A percentile compares a stretch with the other conserved stretches of the same genome.
phyloP scores from a whole-genome alignment of 1,139 yeast genomes.

The Candida sp. region DNA sequence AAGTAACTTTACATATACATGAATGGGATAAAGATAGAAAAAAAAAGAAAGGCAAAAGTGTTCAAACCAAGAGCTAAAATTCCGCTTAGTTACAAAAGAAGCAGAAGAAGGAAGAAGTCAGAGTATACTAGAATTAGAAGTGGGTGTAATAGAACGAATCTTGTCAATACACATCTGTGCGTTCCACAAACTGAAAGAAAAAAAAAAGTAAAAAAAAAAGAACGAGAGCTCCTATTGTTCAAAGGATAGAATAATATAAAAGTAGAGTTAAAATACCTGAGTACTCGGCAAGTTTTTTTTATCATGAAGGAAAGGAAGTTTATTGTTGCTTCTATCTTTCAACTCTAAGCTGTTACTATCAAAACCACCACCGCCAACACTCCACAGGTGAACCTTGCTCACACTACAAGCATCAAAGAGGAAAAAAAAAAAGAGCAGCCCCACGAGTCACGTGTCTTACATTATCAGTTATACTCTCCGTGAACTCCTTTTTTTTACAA shows the following conservation, averaged over 20 bases:
- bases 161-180: not conserved
- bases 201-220: not conserved
- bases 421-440: too few species aligned
- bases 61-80: not conserved
- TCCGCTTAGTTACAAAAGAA: not conserved
- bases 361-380: not conserved
- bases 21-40: not conserved
- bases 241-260: not conserved
- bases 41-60: not conserved
- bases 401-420: too few species aligned
- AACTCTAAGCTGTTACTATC: not conserved
- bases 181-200: not conserved
- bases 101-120: not conserved
- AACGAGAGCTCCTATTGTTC: not conserved
- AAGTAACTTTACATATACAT: not conserved
- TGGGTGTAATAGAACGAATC: not conserved
- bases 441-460: too few species aligned
- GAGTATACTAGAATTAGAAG: not conserved
- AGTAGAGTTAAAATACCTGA: not conserved
- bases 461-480: too few species aligned
- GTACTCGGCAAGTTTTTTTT: not conserved
- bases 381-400: too few species aligned
- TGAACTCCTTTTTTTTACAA: too few species aligned
- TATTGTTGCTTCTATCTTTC: not conserved
- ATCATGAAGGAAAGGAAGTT: too few species aligned